Base-by-base conservation (phyloP, 2,329 filamentous ascomycete genomes). In the Didymella glomerata region DNA sequence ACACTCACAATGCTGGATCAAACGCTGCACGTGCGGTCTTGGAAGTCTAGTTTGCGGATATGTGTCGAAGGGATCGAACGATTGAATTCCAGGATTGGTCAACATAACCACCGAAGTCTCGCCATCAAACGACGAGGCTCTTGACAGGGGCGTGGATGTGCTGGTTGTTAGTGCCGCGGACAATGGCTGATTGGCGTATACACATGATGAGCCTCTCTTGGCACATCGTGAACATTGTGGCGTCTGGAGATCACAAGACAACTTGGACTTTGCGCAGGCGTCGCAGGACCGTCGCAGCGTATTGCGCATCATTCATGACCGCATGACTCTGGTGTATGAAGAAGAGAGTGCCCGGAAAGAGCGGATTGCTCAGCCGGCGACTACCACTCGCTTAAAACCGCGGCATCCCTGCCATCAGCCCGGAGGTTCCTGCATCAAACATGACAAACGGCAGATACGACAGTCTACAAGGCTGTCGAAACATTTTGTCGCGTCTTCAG, bases 211-310 rank as follows among this genome's bases (percentile, higher is more conserved):
- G 9, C 80, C 78, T 24, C 82, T 78, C 72, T 83, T 84, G 54
- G 78, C 57, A 67, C 85, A 87, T 53, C 85, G 82, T 4, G 84
- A 85, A 72, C 85, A 87, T 49, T 75, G 78, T 4, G 85, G 85
- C 1, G 79, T 83, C 28, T 76, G 77, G 18, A 86, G 80, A 66
- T 86, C 84, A 70, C 85, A 87, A 58, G 82, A 80, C 61, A 83
- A 79, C 65, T 87, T 87, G 4, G 82, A 78, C 66, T 79, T 85
- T 41, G 83, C 84, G 66, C 85, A 87, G 16, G 84, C 80, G 63
- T 78, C 77, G 74, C 85, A 87, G 9, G 85, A 86, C 63, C 85
- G 76, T 42, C 85, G 83, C 55, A 87, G 83, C n/a, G 83, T 85
- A 63, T 75, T 77, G 69, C 81, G 83, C 84, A 86, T 86, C 57